Evolutionary conservation across 306 rosid genomes (phyloP), one percentile per base, ranked within the genome.

Genomic region (Fragaria ananassa): DNA sequence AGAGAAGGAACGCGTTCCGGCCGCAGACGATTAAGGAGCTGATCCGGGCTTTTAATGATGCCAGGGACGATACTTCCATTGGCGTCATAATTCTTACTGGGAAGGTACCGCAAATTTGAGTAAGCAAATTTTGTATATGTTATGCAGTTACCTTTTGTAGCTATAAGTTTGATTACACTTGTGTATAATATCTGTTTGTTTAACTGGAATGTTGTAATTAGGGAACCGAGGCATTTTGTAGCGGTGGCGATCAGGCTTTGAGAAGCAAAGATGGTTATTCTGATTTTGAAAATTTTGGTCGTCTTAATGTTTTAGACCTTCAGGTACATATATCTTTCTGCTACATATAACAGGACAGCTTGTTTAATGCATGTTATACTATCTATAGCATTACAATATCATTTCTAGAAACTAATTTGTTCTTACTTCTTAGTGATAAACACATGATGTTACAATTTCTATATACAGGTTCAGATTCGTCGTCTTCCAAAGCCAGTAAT

Each of bases 401-500:
- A 21, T 23, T 21, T 46, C 11, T 46, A 14, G 60, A 49, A 34
- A 10, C 50, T 31, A 70, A 4, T 17, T 57, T 57, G 53, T 45
- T 74, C 57, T 19, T 57, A 19, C 63, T 37, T 4, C 1, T 37
- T 31, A 31, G 35, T 66, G 46, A 15, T 67, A 54, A 41, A 12
- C 44, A 27, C 51, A 51, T 56, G 50, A 70, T 79, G 19, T 10
- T 11, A 11, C 15, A 19, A 25, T 35, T 39, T 61, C 23, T 39
- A 7, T 62, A 5, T 80, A 69, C 87, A 94, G 97, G 86, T 90
- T 51, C 95, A 90, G 74, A 90, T 94, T 35, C 97, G 97, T 49
- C 95, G 96, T 19, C 95, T 94, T 82, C 97, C 96, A 14, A 94
- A 92, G 74, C 98, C 97, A 49, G 96, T 94, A 15, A 94, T 94